Evolutionary conservation across 2,329 filamentous ascomycete species (phyloP).

Genomic region (Calycina marina): DNA sequence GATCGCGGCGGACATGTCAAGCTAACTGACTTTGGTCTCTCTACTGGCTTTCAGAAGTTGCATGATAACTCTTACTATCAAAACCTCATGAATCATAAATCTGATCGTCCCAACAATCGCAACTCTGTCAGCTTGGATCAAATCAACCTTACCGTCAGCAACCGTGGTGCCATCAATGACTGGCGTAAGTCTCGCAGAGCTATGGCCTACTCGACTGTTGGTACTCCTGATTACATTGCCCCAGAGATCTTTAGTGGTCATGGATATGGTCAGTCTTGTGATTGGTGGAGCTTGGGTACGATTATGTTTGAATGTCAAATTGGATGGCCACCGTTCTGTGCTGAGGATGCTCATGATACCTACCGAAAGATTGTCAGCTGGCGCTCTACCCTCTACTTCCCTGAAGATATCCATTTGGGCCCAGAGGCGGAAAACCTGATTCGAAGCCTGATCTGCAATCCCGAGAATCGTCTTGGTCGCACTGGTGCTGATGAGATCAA

Average conservation of each 20-base stretch:
- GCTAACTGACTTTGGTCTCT: slow-evolving; percentile 93
- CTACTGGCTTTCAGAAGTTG: slow-evolving; percentile 93
- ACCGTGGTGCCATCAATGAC: slow-evolving; percentile 95
- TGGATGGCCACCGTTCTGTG: slow-evolving; percentile 97
- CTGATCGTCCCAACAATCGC: slow-evolving; percentile 59
- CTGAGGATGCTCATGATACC: slow-evolving; percentile 92
- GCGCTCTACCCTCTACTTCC: slow-evolving; percentile 91
- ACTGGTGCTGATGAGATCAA: slow-evolving; percentile 87
- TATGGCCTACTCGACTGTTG: slow-evolving; percentile 96
- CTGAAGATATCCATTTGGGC: slow-evolving; percentile 81
- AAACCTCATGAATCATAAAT: slow-evolving; percentile 64
- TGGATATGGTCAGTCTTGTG: slow-evolving; percentile 91
- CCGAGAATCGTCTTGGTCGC: slow-evolving; percentile 79
- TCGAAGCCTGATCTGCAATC: slow-evolving; percentile 85
- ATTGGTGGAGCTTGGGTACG: slow-evolving; percentile 98
- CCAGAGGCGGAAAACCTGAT: slow-evolving; percentile 85
- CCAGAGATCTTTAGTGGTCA: slow-evolving; percentile 96
- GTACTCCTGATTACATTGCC: slow-evolving; percentile 96
- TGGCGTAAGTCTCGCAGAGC: slow-evolving; percentile 92
- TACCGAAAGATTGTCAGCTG: slow-evolving; percentile 99
- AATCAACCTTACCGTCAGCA: slow-evolving; percentile 95
- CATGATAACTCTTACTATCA: slow-evolving; percentile 99
- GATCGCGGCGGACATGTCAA: slow-evolving; percentile 96
- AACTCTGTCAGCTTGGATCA: slow-evolving; percentile 94
- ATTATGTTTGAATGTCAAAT: slow-evolving; percentile 99